Evolutionary conservation across 1,284 basidiomycete species (phyloP).

Genomic region (Taiwanofungus camphoratus): DNA sequence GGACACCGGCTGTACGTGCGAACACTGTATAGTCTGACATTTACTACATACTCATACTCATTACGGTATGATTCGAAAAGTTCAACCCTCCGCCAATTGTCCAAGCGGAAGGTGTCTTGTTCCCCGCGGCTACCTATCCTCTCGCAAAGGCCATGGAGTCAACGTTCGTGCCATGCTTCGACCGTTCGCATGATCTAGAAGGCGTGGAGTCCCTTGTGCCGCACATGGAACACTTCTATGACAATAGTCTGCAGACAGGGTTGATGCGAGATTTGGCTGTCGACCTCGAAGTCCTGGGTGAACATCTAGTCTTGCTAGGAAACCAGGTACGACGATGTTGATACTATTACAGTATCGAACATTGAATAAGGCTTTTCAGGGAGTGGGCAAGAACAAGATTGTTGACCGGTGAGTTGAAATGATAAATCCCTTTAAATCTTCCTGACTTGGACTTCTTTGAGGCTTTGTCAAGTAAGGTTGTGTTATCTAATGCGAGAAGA

Average conservation of each 20-base stretch:
- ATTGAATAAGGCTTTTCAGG: conserved; percentile 26
- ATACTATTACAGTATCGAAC: neutral
- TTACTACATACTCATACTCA: no score
- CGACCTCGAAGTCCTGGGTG: conserved; percentile 52
- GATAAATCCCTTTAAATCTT: neutral
- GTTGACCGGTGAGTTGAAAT: conserved; percentile 43
- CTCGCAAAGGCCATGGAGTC: conserved; percentile 23
- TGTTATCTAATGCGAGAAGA: neutral
- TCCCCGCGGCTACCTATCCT: conserved; percentile 36
- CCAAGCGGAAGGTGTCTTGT: conserved; percentile 35
- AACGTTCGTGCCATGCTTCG: conserved; percentile 44
- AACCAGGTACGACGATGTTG: conserved; percentile 43
- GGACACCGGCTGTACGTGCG: conserved; percentile 35
- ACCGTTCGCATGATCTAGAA: conserved; percentile 41
- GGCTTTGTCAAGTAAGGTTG: conserved; percentile 45
- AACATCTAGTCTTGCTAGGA: conserved; percentile 60
- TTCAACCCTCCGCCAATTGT: conserved; percentile 44
- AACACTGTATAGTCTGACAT: no score
- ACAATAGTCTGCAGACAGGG: conserved; percentile 61
- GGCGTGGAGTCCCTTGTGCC: conserved; percentile 54
- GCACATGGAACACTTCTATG: conserved; percentile 64
- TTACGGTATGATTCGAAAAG: no score
- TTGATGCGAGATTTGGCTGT: conserved; percentile 59
- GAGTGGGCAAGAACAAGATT: conserved; percentile 67
- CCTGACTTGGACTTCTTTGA: conserved; percentile 12